Percentiles rank a stretch among this genome's conserved stretches.
phyloP scores from a whole-genome alignment of 2,329 filamentous ascomycete genomes.

The Dactylonectria estremocensis region DNA sequence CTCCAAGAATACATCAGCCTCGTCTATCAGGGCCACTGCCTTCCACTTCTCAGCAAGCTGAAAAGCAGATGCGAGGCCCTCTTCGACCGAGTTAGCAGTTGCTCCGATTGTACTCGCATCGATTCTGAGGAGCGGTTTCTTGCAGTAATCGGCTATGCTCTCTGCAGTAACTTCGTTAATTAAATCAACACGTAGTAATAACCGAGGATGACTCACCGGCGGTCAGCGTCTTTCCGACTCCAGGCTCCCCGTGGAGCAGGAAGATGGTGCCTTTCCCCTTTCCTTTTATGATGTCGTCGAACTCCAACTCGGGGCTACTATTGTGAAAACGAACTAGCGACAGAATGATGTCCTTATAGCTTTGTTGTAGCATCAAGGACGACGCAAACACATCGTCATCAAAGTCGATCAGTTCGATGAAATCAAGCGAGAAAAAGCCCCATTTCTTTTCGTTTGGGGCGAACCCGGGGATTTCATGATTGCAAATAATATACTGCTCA shows the following conservation, averaged over 20 bases:
- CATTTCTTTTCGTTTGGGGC: background rate
- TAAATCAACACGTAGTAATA: too few species aligned
- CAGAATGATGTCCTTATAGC: background rate
- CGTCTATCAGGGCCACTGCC: too few species aligned
- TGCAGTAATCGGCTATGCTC: too few species aligned
- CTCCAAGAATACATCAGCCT: too few species aligned
- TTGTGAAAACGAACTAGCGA: background rate
- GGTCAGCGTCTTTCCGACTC: constrained; percentile 18
- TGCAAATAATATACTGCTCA: constrained; percentile 1
- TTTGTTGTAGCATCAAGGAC: background rate
- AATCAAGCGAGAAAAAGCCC: background rate
- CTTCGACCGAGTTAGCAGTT: too few species aligned
- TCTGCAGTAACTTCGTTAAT: too few species aligned
- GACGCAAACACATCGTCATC: background rate
- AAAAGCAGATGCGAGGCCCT: too few species aligned
- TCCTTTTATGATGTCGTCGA: too few species aligned
- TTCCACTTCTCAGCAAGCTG: too few species aligned
- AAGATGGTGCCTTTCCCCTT: background rate
- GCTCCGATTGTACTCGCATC: too few species aligned
- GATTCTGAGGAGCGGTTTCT: too few species aligned
- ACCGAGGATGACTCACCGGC: background rate
- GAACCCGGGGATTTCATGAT: background rate
- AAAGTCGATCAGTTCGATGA: background rate
- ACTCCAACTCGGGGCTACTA: too few species aligned
- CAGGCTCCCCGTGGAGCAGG: constrained; percentile 23